Conservation (phyloP, 129 eudicot species). For the Apium graveolens region DNA sequence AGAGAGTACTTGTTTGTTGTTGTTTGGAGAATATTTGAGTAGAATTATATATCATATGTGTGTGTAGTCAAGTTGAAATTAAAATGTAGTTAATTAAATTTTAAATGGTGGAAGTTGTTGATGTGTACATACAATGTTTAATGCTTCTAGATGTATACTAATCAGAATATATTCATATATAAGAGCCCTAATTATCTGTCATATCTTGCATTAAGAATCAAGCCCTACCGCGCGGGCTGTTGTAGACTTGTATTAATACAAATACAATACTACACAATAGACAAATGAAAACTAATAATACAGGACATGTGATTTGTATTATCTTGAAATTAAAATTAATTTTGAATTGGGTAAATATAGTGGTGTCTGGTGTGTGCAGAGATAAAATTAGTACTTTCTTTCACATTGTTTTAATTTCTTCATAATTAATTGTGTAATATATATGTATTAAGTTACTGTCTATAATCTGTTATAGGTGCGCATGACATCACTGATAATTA, state of each 20-base stretch:
- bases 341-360: no score
- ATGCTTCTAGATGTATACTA: not conserved
- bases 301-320: not conserved
- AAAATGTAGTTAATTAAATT: not conserved
- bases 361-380: no score
- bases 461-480: no score
- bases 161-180: no score
- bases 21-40: not conserved
- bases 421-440: no score
- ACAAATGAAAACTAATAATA: not conserved
- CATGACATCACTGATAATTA: no score
- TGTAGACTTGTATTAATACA: not conserved
- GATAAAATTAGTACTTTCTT: no score
- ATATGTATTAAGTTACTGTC: no score
- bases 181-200: not conserved
- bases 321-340: no score
- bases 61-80: not conserved
- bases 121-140: not conserved
- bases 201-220: not conserved
- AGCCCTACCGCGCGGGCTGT: constrained; percentile 4
- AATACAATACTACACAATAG: not conserved
- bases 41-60: not conserved
- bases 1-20: constrained; percentile 1
- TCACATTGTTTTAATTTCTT: no score
- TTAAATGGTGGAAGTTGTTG: not conserved